These are phyloP conservation scores for Stephania cephalantha DNA, from an alignment of 164 flowering plant species.

Conservation along the genomic window DNA sequence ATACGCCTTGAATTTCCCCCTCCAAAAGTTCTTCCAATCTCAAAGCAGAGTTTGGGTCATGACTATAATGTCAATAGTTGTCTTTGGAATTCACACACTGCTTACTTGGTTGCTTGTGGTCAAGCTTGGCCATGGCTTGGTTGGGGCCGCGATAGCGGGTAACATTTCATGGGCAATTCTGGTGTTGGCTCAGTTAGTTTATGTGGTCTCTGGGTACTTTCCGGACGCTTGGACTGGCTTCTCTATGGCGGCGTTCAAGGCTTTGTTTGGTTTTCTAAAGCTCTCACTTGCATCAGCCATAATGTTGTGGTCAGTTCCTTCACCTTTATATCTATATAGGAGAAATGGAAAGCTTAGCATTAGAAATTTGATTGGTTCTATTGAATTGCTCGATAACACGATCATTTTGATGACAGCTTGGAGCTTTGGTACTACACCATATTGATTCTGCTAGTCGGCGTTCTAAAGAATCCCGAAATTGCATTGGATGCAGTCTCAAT, in stretches of 20 bases:
- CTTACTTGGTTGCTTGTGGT: slow-evolving; percentile 37
- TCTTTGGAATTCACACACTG: slow-evolving; percentile 28
- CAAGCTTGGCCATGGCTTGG: slow-evolving; percentile 32
- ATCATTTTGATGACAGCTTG: slow-evolving; percentile 29
- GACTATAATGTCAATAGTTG: slow-evolving; percentile 30
- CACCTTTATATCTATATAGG: too few relatives aligned
- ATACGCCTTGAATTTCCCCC: slow-evolving; percentile 43
- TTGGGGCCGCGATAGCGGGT: slow-evolving; percentile 43
- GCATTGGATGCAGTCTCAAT: slow-evolving; percentile 32
- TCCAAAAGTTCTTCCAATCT: slow-evolving; percentile 49
- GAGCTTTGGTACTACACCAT: slow-evolving; percentile 38
- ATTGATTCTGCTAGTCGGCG: slow-evolving; percentile 27
- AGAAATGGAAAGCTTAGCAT: too few relatives aligned
- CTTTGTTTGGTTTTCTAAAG: slow-evolving; percentile 34
- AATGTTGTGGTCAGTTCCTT: slow-evolving; percentile 24
- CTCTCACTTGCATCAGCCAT: slow-evolving; percentile 52
- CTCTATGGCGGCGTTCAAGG: slow-evolving; percentile 32
- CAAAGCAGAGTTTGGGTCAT: slow-evolving; percentile 43
- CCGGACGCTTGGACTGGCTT: slow-evolving; percentile 51
- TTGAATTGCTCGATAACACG: background rate
- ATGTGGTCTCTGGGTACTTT: slow-evolving; percentile 36
- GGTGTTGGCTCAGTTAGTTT: slow-evolving; percentile 24
- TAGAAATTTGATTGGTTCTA: background rate
- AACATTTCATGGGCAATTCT: slow-evolving; percentile 39
- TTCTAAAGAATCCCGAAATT: slow-evolving; percentile 24